Base-by-base conservation (phyloP, 495 filamentous ascomycete species). In the Lasiosphaeriaceae sp. region DNA sequence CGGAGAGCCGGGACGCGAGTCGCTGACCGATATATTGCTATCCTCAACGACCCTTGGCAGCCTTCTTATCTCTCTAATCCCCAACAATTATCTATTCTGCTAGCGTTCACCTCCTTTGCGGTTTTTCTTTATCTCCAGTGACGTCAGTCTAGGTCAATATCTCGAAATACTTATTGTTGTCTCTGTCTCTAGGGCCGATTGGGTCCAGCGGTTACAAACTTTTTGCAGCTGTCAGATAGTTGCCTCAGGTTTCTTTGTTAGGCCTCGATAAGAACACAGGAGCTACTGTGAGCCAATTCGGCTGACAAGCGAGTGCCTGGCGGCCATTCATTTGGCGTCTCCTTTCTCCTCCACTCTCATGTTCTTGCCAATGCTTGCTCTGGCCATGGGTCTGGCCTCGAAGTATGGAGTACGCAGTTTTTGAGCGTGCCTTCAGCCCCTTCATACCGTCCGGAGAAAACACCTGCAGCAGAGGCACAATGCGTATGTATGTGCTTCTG, bases 1-100 rank as follows among this genome's bases (percentile, higher is more conserved):
- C 61, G 65, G 61, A 62, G 59, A 62, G 55, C 63, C 61, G 66
- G 64, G 64, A 64, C 55, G 64, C 63, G 59, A 55, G 45, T 35
- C 46, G 51, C 45, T 59, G 55, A 57, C 49, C 56, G 56, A 47
- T 66, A 57, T 31, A 64, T 61, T 62, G 34, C 52, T 34, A 34
- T 51, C 45, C 58, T 24, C 37, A 56, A 50, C 53, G 39, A 41
- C 43, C 20, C 52, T 20, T 50, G 19, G 35, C 34, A n/a, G 45
- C 31, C 43, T 57, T 60, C 48, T 54, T 57, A 47, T 52, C 47
- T 58, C n/a, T 9, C 43, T 9, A 14, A 44, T 19, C 17, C n/a
- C 16, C 39, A 43, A 9, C 39, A 2, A 24, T 49, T 37, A 2
- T 31, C 11, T 21, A 31, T 49, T 47, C 52, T 54, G 21, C 11